Conservation (phyloP, 2,329 filamentous ascomycete genomes). For the Massarina eburnea region DNA sequence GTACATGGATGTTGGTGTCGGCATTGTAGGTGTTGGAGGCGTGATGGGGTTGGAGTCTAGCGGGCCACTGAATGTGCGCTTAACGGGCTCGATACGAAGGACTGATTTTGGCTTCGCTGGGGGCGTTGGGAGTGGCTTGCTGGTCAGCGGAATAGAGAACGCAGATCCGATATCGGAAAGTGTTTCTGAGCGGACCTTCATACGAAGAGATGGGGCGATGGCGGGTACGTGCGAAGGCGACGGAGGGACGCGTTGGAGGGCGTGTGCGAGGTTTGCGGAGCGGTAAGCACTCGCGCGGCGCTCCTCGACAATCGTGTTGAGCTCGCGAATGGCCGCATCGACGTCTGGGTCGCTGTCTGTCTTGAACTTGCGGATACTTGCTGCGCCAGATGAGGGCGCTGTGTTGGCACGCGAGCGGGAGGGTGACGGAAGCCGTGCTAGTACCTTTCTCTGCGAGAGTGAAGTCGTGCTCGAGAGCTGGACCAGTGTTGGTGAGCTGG, state of each 20-base stretch:
- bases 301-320: constrained; percentile 54
- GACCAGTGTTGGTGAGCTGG: constrained; percentile 21
- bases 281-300: constrained; percentile 44
- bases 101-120: constrained; percentile 13
- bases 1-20: constrained; percentile 34
- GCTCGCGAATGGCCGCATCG: constrained; percentile 50
- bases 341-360: constrained; percentile 31
- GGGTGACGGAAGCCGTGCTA: constrained; percentile 36
- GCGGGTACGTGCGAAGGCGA: constrained; percentile 49
- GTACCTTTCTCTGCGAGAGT: constrained; percentile 25
- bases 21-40: constrained; percentile 29
- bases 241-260: constrained; percentile 30
- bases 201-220: constrained; percentile 48
- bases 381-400: constrained; percentile 36
- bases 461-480: constrained; percentile 31
- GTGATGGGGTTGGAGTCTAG: constrained; percentile 41
- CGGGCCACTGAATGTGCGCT: constrained; percentile 25
- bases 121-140: constrained; percentile 27
- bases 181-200: constrained; percentile 51
- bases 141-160: constrained; percentile 44
- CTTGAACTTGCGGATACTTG: constrained; percentile 40
- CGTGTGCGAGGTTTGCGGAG: constrained; percentile 27
- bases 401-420: constrained; percentile 40
- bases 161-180: constrained; percentile 53
- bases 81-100: constrained; percentile 29